Evolutionary conservation across 306 rosid species (phyloP).

Genomic region (Castanea crenata): DNA sequence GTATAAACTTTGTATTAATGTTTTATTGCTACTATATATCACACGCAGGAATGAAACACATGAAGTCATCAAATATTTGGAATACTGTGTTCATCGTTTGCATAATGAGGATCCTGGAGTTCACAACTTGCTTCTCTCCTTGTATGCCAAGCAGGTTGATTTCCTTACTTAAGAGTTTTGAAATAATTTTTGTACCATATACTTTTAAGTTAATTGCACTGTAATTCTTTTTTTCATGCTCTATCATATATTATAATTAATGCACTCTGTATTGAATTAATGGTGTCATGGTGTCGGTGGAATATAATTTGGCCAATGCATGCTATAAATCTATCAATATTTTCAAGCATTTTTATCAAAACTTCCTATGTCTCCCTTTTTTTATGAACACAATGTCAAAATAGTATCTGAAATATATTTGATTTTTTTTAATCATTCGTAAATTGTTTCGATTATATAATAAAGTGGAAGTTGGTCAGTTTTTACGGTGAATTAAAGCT

Average conservation of each 20-base stretch:
- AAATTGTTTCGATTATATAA: background rate
- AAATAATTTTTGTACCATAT: background rate
- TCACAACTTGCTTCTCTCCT: conserved; percentile 89
- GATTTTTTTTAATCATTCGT: too few relatives aligned
- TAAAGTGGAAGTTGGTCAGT: background rate
- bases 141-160: conserved; percentile 92
- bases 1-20: background rate
- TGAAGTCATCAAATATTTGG: conserved; percentile 95
- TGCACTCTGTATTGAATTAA: background rate
- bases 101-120: conserved; percentile 98
- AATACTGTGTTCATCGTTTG: conserved; percentile 84
- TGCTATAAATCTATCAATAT: background rate
- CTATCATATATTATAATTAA: background rate
- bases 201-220: background rate
- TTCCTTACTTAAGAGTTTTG: conserved; percentile 24
- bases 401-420: background rate
- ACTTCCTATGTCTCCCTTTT: background rate
- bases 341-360: background rate
- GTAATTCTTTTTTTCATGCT: background rate
- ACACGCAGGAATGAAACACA: conserved; percentile 93
- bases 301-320: background rate
- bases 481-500: background rate
- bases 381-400: background rate
- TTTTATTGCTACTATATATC: conserved; percentile 15
- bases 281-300: background rate